A percentile compares a stretch with the other conserved stretches of the same genome.
These are phyloP conservation scores for Coffea canephora DNA, from an alignment of 257 asterid species.

Conservation along the genomic window DNA sequence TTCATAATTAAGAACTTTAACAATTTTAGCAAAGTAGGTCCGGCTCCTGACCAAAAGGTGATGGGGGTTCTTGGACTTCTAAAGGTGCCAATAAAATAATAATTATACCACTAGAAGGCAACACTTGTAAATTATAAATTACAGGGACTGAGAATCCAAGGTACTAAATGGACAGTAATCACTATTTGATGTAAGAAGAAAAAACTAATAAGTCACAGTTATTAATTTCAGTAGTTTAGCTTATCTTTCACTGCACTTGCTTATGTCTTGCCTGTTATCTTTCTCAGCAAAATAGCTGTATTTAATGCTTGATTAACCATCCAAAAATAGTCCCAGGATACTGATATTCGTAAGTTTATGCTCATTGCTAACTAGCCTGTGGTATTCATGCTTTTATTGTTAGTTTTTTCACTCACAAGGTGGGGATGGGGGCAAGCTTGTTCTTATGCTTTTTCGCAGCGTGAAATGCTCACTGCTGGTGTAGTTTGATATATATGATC, in stretches of 20 bases:
- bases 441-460: background rate
- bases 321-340: background rate
- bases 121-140: background rate
- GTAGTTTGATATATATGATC: background rate
- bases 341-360: background rate
- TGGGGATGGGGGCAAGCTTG: too few species aligned
- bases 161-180: too few species aligned
- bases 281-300: background rate
- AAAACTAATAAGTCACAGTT: background rate
- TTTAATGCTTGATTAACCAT: background rate
- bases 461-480: background rate
- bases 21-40: background rate
- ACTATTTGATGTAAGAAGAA: too few species aligned
- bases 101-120: background rate
- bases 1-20: background rate
- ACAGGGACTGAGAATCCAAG: background rate
- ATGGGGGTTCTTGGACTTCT: background rate
- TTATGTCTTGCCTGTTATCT: background rate
- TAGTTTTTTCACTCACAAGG: too few species aligned
- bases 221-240: too few species aligned
- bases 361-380: background rate
- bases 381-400: too few species aligned
- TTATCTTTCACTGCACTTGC: background rate
- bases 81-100: background rate
- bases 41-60: background rate